Percentiles rank a stretch among this genome's conserved stretches.
phyloP scores from a whole-genome alignment of 331 rosid genomes.

The Malus hybrid region DNA sequence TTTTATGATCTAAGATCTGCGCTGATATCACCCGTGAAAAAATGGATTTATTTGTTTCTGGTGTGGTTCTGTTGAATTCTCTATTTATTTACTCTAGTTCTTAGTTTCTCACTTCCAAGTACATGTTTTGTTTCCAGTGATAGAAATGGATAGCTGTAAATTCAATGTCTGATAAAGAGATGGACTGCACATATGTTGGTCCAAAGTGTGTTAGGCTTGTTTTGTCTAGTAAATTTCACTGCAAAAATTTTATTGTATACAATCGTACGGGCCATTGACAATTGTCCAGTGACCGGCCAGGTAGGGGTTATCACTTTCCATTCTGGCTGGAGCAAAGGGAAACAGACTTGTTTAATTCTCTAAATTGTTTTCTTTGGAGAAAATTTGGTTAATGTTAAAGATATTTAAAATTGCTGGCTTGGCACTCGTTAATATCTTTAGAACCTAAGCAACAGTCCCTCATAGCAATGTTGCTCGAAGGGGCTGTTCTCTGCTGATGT shows the following conservation, averaged over 20 bases:
- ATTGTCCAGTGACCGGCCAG: background rate
- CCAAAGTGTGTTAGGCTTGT: background rate
- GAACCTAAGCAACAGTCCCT: background rate
- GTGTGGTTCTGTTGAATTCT: background rate
- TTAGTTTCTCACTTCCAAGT: too few species aligned
- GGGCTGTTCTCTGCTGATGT: background rate
- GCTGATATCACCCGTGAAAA: background rate
- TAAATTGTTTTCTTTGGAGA: background rate
- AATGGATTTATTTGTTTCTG: background rate
- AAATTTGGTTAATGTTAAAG: background rate
- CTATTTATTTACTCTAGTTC: background rate
- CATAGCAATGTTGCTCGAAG: background rate
- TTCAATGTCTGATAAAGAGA: background rate
- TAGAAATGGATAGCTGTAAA: background rate
- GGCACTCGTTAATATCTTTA: background rate
- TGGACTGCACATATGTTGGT: background rate
- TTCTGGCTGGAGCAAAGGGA: background rate
- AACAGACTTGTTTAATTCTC: background rate
- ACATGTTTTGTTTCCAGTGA: background rate
- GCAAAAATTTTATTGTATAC: background rate
- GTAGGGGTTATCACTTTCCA: background rate
- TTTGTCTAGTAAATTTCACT: background rate
- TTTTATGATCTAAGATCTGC: background rate
- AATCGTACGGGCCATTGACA: background rate
- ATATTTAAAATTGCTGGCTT: background rate